Conservation (phyloP, 306 rosid genomes). For the Malus sylvestris region DNA sequence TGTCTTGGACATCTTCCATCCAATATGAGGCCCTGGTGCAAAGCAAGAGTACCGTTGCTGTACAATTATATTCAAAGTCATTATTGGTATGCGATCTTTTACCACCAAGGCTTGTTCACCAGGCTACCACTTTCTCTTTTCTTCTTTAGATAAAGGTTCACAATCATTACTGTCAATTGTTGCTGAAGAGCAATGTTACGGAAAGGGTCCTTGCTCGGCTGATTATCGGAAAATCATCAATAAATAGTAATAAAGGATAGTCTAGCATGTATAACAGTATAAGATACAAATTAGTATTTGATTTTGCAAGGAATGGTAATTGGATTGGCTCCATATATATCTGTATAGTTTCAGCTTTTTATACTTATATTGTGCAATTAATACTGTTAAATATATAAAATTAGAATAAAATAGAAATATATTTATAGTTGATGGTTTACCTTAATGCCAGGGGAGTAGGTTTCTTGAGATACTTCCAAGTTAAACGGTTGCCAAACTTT, state of each 20-base stretch:
- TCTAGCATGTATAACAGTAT: no score
- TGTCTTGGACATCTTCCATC: conserved; percentile 50
- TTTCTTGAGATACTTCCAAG: conserved; percentile 76
- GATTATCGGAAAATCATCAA: no score
- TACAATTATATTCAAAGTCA: conserved; percentile 82
- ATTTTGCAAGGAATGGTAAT: no score
- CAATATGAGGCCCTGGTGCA: conserved; percentile 85
- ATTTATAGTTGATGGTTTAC: conserved; percentile 13
- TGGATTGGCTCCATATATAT: no score
- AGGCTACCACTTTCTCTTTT: background rate
- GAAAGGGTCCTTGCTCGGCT: no score
- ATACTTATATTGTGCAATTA: no score
- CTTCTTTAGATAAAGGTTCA: background rate
- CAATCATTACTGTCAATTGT: background rate
- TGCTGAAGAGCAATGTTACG: background rate
- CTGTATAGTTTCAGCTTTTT: no score
- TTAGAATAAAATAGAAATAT: background rate
- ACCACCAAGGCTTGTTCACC: background rate
- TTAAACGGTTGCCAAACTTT: conserved; percentile 86
- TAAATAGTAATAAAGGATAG: no score
- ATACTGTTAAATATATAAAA: background rate
- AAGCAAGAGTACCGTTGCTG: conserved; percentile 69
- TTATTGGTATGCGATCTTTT: conserved; percentile 63
- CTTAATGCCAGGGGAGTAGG: conserved; percentile 76
- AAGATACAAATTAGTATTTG: no score